Evolutionary conservation across 495 filamentous ascomycete species (phyloP).

Genomic region (Apodospora peruviana): DNA sequence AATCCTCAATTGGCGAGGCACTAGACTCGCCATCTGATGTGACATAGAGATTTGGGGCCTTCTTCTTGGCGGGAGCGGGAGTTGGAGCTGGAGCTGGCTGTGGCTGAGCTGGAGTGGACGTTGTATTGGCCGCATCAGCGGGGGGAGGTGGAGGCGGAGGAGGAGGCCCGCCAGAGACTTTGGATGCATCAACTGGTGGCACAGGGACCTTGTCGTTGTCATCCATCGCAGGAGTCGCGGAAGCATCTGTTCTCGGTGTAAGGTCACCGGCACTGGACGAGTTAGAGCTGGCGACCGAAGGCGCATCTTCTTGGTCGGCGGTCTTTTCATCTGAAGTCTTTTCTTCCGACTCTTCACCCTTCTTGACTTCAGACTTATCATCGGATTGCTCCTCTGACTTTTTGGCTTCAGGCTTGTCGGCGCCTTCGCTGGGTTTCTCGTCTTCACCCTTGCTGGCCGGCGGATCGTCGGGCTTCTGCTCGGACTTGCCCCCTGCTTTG

Average conservation of each 20-base stretch:
- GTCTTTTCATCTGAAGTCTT: conserved; percentile 11
- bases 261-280: conserved; percentile 19
- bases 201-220: conserved; percentile 27
- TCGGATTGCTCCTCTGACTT: conserved; percentile 6
- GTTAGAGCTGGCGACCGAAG: conserved; percentile 14
- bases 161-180: conserved; percentile 21
- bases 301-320: background rate
- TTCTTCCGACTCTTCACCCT: conserved; percentile 7
- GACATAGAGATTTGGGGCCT: conserved; percentile 22
- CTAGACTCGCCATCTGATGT: conserved; percentile 42
- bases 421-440: conserved; percentile 5
- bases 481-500: conserved; percentile 1
- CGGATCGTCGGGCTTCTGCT: too few species aligned
- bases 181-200: conserved; percentile 18
- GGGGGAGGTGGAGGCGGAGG: conserved; percentile 4
- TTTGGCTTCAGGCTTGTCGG: conserved; percentile 9
- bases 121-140: background rate
- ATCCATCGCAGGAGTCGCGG: conserved; percentile 12
- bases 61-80: conserved; percentile 11
- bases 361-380: background rate
- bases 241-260: conserved; percentile 26
- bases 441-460: conserved; percentile 4
- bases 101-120: background rate
- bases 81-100: background rate
- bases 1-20: conserved; percentile 44